Conservation (phyloP, 768 basidiomycete species). For the Mycena rebaudengoi region DNA sequence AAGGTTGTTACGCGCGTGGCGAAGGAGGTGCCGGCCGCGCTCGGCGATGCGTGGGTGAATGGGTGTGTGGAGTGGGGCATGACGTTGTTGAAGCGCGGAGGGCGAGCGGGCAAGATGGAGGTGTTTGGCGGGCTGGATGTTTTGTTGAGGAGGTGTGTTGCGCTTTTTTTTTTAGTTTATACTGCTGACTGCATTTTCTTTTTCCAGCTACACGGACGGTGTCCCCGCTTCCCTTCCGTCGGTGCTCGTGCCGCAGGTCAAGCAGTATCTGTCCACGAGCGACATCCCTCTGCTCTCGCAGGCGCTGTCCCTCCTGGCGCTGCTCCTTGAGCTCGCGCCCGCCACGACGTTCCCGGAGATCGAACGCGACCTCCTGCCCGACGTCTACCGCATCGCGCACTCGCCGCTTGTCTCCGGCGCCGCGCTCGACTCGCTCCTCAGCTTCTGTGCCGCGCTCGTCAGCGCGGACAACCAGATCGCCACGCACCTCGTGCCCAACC, state of each 20-base stretch:
- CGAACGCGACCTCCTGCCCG: slow-evolving; percentile 71
- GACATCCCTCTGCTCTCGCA: slow-evolving; percentile 86
- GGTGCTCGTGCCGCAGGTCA: slow-evolving; percentile 76
- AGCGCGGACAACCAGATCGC: slow-evolving; percentile 85
- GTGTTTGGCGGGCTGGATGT: slow-evolving; percentile 81
- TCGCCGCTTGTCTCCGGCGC: slow-evolving; percentile 82
- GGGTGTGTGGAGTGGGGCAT: slow-evolving; percentile 82
- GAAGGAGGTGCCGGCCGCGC: slow-evolving; percentile 60
- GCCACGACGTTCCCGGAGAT: slow-evolving; percentile 76
- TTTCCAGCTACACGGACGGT: slow-evolving; percentile 46
- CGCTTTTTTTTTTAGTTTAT: not conserved
- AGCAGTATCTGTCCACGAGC: slow-evolving; percentile 73
- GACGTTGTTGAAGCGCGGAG: slow-evolving; percentile 78
- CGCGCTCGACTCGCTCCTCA: slow-evolving; percentile 82
- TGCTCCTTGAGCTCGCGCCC: slow-evolving; percentile 76
- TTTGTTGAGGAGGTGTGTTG: slow-evolving; percentile 68
- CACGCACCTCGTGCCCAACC: slow-evolving; percentile 79
- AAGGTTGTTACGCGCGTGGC: slow-evolving; percentile 88
- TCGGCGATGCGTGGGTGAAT: slow-evolving; percentile 83
- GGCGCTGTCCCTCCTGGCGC: slow-evolving; percentile 68
- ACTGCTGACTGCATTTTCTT: not conserved
- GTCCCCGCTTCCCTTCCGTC: slow-evolving; percentile 67
- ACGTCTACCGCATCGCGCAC: slow-evolving; percentile 75
- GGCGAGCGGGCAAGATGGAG: slow-evolving; percentile 79
- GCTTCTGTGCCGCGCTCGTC: slow-evolving; percentile 86